A percentile compares a stretch with the other conserved stretches of the same genome.
Evolutionary conservation across 495 filamentous ascomycete species (phyloP).

Genomic region (Aspergillus biplanus): DNA sequence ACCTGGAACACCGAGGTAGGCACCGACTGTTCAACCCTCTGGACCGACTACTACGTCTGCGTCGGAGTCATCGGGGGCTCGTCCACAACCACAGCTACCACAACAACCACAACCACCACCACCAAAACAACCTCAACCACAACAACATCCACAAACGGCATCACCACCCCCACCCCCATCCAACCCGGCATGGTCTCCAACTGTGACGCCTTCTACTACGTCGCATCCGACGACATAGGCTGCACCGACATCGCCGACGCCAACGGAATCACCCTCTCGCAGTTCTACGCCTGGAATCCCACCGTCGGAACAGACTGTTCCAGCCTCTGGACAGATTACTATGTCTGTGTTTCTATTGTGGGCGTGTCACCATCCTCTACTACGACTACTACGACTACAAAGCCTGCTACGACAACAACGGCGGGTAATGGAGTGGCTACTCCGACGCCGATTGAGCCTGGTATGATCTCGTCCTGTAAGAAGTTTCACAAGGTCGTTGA

Average conservation of each 20-base stretch:
- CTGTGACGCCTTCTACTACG: slow-evolving; percentile 14
- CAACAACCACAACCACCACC: background rate
- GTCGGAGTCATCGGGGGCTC: background rate
- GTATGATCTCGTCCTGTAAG: slow-evolving; percentile 10
- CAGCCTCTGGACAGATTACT: slow-evolving; percentile 10
- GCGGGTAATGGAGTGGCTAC: slow-evolving; percentile 14
- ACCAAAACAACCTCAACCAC: slow-evolving; percentile 1
- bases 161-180: slow-evolving; percentile 13
- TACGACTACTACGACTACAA: background rate
- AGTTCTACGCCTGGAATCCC: slow-evolving; percentile 13
- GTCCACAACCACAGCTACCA: too few species aligned
- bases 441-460: background rate
- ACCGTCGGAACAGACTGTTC: background rate
- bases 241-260: background rate
- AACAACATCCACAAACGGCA: background rate
- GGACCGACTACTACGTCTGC: slow-evolving; percentile 10
- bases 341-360: slow-evolving; percentile 8
- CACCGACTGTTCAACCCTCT: slow-evolving; percentile 5
- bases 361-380: slow-evolving; percentile 6
- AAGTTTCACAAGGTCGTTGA: slow-evolving; percentile 12
- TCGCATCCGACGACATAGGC: background rate
- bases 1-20: slow-evolving; percentile 13
- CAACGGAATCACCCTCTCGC: slow-evolving; percentile 9
- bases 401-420: too few species aligned
- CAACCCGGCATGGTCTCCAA: slow-evolving; percentile 8